A percentile compares a stretch with the other conserved stretches of the same genome.
Evolutionary conservation across 495 filamentous ascomycete species (phyloP).

Genomic region (Xylaria nigripes): DNA sequence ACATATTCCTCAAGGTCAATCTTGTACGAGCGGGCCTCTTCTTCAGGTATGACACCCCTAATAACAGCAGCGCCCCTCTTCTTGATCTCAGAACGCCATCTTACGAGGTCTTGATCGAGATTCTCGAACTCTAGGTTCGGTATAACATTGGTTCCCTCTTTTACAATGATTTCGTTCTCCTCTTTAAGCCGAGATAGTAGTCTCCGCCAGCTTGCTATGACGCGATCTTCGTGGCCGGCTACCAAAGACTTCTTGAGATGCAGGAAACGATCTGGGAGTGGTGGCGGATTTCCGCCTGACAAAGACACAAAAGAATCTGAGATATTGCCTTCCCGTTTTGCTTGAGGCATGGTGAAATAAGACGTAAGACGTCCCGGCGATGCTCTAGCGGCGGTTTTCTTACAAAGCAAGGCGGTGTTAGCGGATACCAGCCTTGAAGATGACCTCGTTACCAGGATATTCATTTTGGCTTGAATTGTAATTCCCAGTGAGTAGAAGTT

Average conservation of each 20-base stretch:
- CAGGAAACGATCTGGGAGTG: conserved; percentile 64
- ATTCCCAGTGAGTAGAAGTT: not conserved
- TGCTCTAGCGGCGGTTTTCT: not conserved
- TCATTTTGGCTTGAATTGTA: not conserved
- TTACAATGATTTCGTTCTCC: conserved; percentile 45
- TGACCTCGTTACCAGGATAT: not conserved
- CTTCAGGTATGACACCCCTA: conserved; percentile 51
- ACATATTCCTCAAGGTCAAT: conserved; percentile 53
- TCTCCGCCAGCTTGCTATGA: conserved; percentile 61
- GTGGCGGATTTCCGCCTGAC: conserved; percentile 53
- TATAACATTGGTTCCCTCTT: conserved; percentile 37
- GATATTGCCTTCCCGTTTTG: conserved; percentile 59
- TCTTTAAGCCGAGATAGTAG: conserved; percentile 49
- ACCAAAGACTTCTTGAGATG: conserved; percentile 64
- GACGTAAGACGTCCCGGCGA: not conserved
- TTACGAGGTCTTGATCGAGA: conserved; percentile 41
- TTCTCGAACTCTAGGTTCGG: conserved; percentile 52
- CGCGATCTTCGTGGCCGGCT: conserved; percentile 49
- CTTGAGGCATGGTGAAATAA: conserved; percentile 3
- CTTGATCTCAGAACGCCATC: conserved; percentile 40
- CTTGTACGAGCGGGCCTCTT: conserved; percentile 52
- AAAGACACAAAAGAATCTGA: conserved; percentile 77
- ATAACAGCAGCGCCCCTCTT: conserved; percentile 58
- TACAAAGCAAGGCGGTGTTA: not conserved
- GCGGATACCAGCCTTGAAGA: not conserved